Conservation (phyloP, 1,139 yeast species). For the Sugiyamaella xylanicola region DNA sequence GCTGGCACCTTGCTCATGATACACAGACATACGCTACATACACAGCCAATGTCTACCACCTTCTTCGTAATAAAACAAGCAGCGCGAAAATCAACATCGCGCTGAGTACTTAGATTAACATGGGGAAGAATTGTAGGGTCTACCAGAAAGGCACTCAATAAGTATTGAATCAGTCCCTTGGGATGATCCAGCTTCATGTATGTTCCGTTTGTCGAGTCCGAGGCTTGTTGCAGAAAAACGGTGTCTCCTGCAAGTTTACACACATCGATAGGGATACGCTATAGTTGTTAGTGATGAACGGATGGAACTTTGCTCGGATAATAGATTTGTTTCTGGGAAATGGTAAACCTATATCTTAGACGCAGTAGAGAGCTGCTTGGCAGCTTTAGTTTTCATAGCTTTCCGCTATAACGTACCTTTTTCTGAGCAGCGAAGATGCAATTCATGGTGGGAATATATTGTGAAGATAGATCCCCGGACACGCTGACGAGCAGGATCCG, state of each 20-base stretch:
- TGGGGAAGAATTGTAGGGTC: conserved; percentile 80
- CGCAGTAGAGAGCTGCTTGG: too few species aligned
- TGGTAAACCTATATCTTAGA: too few species aligned
- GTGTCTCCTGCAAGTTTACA: conserved; percentile 79
- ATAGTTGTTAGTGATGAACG: too few species aligned
- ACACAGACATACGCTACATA: conserved; percentile 93
- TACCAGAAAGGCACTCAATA: conserved; percentile 64
- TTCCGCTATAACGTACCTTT: conserved; percentile 48
- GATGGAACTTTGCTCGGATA: too few species aligned
- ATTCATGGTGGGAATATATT: conserved; percentile 94
- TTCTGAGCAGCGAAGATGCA: conserved; percentile 95
- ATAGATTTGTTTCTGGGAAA: too few species aligned
- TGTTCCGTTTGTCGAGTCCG: conserved; percentile 92
- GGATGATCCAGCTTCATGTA: conserved; percentile 75
- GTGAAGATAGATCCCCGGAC: conserved; percentile 74
- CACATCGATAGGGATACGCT: conserved; percentile 81
- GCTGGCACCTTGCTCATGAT: conserved; percentile 53
- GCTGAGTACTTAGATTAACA: conserved; percentile 78
- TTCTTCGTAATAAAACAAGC: conserved; percentile 89
- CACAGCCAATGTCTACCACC: conserved; percentile 90
- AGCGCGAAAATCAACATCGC: conserved; percentile 90
- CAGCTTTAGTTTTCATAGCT: too few species aligned
- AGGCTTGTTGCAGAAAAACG: conserved; percentile 90
- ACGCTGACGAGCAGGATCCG: conserved; percentile 75
- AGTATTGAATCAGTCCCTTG: conserved; percentile 74